A percentile compares a stretch with the other conserved stretches of the same genome.
phyloP scores from a whole-genome alignment of 2,329 filamentous ascomycete genomes.

The Chaetomiaceae sp. region DNA sequence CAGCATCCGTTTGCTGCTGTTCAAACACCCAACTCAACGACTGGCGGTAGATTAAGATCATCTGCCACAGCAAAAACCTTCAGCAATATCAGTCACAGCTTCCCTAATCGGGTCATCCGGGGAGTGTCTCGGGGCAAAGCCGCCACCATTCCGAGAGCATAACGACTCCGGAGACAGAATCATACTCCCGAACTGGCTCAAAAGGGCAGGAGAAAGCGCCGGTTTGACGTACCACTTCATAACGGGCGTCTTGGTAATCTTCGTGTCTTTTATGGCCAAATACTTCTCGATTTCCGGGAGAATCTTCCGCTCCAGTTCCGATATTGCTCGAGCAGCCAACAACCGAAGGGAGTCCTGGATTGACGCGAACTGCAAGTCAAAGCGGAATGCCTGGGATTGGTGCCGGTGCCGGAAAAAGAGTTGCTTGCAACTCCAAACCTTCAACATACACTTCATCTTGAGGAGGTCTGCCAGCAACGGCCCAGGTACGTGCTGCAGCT shows the following conservation, averaged over 20 bases:
- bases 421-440: constrained; percentile 21
- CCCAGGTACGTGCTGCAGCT: neutral
- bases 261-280: neutral
- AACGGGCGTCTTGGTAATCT: too few species aligned
- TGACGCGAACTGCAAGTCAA: constrained; percentile 2
- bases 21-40: constrained; percentile 13
- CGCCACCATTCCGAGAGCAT: too few species aligned
- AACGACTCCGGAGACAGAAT: too few species aligned
- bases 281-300: constrained; percentile 18
- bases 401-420: constrained; percentile 6
- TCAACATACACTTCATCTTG: constrained; percentile 24
- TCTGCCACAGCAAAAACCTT: constrained; percentile 25
- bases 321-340: constrained; percentile 21
- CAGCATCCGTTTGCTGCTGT: constrained; percentile 16
- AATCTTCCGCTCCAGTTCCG: constrained; percentile 20
- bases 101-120: too few species aligned
- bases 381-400: neutral
- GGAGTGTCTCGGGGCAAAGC: neutral
- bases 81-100: neutral
- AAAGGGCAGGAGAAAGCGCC: too few species aligned
- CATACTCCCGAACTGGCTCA: too few species aligned
- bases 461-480: constrained; percentile 16
- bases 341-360: constrained; percentile 21
- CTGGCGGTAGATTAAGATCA: constrained; percentile 26
- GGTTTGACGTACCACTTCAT: too few species aligned